Evolutionary conservation across 768 basidiomycete species (phyloP).

Genomic region (Pilatotrama ljubarskyi): DNA sequence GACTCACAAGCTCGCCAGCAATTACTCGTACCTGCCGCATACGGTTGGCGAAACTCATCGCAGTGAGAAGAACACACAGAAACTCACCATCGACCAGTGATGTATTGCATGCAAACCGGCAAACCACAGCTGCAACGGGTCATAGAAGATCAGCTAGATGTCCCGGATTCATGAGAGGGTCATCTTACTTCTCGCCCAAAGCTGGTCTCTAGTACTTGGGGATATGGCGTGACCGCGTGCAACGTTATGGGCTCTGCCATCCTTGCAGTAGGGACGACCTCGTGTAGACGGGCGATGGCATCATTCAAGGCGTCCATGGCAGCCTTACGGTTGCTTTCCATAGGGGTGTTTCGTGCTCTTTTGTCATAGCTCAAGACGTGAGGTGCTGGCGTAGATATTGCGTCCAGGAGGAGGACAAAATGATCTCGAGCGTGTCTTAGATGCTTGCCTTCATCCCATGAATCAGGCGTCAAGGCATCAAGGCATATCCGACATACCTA

Average conservation of each 20-base stretch:
- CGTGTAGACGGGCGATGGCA: slow-evolving; percentile 56
- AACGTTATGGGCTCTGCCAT: slow-evolving; percentile 65
- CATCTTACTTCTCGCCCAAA: slow-evolving; percentile 74
- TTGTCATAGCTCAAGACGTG: slow-evolving; percentile 73
- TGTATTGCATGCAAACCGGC: slow-evolving; percentile 84
- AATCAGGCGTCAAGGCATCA: not conserved
- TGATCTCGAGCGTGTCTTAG: slow-evolving; percentile 85
- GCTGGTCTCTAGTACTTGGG: slow-evolving; percentile 74
- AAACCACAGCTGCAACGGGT: slow-evolving; percentile 69
- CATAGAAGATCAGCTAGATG: slow-evolving; percentile 5
- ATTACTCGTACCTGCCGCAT: slow-evolving; percentile 76
- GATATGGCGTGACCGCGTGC: slow-evolving; percentile 78
- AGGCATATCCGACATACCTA: slow-evolving; percentile 50
- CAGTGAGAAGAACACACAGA: not conserved
- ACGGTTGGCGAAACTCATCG: not conserved
- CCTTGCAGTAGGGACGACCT: slow-evolving; percentile 47
- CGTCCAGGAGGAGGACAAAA: slow-evolving; percentile 66
- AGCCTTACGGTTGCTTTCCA: slow-evolving; percentile 67
- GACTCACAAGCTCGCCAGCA: slow-evolving; percentile 74
- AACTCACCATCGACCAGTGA: slow-evolving; percentile 84
- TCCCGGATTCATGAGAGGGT: not conserved
- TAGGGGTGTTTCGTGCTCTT: slow-evolving; percentile 76
- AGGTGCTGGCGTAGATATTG: slow-evolving; percentile 45
- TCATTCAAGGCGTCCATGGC: slow-evolving; percentile 59
- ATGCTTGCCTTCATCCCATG: slow-evolving; percentile 64